Evolutionary conservation across 495 filamentous ascomycete species (phyloP).

Genomic region (Penicillium cosmopolitanum): DNA sequence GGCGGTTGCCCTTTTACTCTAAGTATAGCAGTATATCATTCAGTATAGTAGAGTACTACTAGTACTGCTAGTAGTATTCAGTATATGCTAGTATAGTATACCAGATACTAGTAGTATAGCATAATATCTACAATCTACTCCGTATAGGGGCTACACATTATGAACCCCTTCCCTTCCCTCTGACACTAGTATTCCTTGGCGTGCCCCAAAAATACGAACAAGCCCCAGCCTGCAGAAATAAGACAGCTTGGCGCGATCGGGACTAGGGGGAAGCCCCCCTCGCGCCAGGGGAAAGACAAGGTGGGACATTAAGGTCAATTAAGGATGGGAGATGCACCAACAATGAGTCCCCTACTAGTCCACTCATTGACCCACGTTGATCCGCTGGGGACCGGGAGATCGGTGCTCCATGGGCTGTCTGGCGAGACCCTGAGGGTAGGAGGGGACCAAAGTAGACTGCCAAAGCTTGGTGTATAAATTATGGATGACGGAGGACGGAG

Average conservation of each 20-base stretch:
- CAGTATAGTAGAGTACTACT: no score
- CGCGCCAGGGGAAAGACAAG: slow-evolving; percentile 8
- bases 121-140: not conserved
- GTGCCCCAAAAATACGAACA: not conserved
- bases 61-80: no score
- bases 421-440: no score
- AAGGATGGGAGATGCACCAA: slow-evolving; percentile 6
- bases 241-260: slow-evolving; percentile 1
- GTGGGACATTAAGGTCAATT: slow-evolving; percentile 3
- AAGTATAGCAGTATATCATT: no score
- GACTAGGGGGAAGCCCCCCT: not conserved
- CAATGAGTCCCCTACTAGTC: slow-evolving; percentile 1
- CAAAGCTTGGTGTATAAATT: no score
- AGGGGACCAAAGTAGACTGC: no score
- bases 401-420: no score
- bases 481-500: no score
- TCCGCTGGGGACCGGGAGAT: not conserved
- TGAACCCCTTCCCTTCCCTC: no score
- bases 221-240: not conserved
- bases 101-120: no score
- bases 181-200: not conserved
- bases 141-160: not conserved
- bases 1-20: not conserved
- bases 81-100: no score
- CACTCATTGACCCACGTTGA: slow-evolving; percentile 7